Evolutionary conservation across 805 yeast species (phyloP).

Genomic region (Lipomyces anomalus): DNA sequence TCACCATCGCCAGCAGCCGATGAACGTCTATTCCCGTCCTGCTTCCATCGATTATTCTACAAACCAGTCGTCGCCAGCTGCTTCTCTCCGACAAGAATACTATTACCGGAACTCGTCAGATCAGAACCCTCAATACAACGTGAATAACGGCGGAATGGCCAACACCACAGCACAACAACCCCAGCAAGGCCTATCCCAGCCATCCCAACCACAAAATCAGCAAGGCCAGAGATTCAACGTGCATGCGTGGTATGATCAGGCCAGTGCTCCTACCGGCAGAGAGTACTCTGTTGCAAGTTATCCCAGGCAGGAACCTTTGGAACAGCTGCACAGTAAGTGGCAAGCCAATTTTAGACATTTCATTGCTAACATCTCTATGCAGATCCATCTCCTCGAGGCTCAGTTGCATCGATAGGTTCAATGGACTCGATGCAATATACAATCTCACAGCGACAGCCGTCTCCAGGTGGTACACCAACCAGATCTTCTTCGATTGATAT

Average conservation of each 20-base stretch:
- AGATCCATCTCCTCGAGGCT: conserved; percentile 7
- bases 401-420: conserved; percentile 6
- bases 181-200: conserved; percentile 1
- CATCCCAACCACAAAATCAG: conserved; percentile 1
- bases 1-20: no score
- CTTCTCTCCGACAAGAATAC: no score
- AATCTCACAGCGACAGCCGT: conserved; percentile 10
- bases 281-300: not conserved
- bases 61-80: no score
- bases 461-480: conserved; percentile 4
- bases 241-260: conserved; percentile 7
- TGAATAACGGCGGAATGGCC: no score
- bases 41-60: no score
- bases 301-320: not conserved
- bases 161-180: no score
- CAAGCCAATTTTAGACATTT: not conserved
- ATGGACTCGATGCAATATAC: conserved; percentile 11
- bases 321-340: not conserved
- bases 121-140: no score
- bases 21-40: no score
- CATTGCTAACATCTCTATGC: not conserved
- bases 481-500: not conserved
- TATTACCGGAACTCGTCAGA: no score
- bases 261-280: not conserved
- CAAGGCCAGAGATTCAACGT: conserved; percentile 1